These are phyloP conservation scores for Diplosphaera chodatii DNA, from an alignment of 139 green algal genomes.

Conservation along the genomic window DNA sequence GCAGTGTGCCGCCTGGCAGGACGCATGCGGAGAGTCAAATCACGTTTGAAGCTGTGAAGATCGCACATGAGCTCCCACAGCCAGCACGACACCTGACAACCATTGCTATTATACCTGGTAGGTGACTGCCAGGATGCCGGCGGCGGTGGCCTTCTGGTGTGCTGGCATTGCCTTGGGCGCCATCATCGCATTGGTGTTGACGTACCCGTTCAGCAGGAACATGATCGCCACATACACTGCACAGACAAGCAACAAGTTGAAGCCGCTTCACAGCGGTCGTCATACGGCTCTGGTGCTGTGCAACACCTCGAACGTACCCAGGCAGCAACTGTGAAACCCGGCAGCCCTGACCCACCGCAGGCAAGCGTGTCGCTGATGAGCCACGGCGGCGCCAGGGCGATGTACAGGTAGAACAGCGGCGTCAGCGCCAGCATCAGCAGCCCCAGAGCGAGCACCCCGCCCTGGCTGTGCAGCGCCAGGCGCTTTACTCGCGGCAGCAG, in stretches of 20 bases:
- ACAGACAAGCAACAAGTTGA: no score
- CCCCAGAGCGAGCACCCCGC: conserved; percentile 29
- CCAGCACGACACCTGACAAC: no score
- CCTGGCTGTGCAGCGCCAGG: conserved; percentile 28
- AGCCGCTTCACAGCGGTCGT: no score
- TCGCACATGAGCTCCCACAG: no score
- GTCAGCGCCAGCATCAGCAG: conserved; percentile 16
- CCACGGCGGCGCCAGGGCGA: conserved; percentile 32
- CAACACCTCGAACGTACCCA: no score
- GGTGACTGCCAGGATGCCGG: conserved; percentile 55
- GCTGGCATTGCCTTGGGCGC: conserved; percentile 46
- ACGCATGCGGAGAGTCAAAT: no score
- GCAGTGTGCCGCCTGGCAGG: conserved; percentile 17
- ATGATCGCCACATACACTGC: conserved; percentile 29
- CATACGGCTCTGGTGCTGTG: no score
- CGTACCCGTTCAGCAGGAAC: conserved; percentile 51
- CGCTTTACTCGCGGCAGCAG: conserved; percentile 44
- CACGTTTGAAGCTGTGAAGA: no score
- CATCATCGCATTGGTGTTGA: conserved; percentile 66
- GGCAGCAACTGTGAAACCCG: no score
- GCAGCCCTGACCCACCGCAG: conserved; percentile 26
- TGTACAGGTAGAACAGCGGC: conserved; percentile 59
- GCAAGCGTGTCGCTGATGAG: conserved; percentile 33
- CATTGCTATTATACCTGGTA: no score
- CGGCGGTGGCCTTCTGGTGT: conserved; percentile 42